Conservation (phyloP, 306 rosid genomes). For the Casuarina cunninghamiana region DNA sequence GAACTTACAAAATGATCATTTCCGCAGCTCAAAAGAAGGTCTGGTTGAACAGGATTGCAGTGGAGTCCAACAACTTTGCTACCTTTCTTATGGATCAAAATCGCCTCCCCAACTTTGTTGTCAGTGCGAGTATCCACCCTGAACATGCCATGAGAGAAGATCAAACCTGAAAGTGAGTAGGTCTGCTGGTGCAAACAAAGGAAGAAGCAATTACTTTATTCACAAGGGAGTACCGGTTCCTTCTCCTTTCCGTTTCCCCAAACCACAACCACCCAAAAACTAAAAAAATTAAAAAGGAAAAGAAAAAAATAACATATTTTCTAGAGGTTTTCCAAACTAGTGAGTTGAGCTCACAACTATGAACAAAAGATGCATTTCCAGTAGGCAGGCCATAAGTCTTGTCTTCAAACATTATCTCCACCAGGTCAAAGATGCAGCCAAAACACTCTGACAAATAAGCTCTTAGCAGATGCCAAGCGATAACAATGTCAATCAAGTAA, state of each 20-base stretch:
- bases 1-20: slow-evolving; percentile 89
- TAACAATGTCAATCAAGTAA: neutral
- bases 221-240: neutral
- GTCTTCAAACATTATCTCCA: neutral
- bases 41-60: slow-evolving; percentile 93
- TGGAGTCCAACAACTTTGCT: slow-evolving; percentile 88
- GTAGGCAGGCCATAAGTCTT: neutral
- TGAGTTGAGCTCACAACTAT: neutral
- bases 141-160: slow-evolving; percentile 20
- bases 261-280: too few species aligned
- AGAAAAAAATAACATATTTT: too few species aligned
- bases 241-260: too few species aligned
- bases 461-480: slow-evolving; percentile 8
- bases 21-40: slow-evolving; percentile 87
- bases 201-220: neutral
- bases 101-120: slow-evolving; percentile 52
- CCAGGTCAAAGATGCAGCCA: neutral
- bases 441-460: slow-evolving; percentile 7
- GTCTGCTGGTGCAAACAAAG: neutral
- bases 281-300: too few species aligned
- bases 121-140: slow-evolving; percentile 84
- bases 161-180: slow-evolving; percentile 1
- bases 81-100: slow-evolving; percentile 89
- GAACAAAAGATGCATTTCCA: slow-evolving; percentile 4
- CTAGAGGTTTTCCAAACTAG: neutral